Conservation (phyloP, 352 stramenopile genomes). For the Saprolegnia parasitica region DNA sequence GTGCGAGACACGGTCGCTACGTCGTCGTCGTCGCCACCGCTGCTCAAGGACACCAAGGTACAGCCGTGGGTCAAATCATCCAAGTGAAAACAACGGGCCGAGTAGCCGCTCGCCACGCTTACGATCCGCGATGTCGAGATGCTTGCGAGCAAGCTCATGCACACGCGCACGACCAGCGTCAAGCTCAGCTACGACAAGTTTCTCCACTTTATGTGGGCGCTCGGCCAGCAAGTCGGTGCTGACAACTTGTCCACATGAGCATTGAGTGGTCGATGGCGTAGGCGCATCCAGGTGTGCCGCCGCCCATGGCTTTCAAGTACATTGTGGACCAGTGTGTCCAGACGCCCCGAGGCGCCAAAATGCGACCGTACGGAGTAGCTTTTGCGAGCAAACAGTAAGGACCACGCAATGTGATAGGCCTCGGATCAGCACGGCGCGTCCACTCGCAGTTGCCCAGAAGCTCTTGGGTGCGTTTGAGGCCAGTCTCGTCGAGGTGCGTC, state of each 20-base stretch:
- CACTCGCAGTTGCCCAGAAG: conserved; percentile 9
- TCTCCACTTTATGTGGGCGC: conserved; percentile 56
- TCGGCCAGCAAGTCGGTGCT: conserved; percentile 54
- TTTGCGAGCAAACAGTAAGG: neutral
- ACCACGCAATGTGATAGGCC: neutral
- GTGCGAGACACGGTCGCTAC: conserved; percentile 19
- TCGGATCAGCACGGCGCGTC: conserved; percentile 10
- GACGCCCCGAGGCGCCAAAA: conserved; percentile 46
- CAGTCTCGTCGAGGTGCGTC: conserved; percentile 19
- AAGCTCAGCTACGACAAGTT: conserved; percentile 71
- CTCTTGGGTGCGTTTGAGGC: conserved; percentile 25
- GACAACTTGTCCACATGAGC: neutral
- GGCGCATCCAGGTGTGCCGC: neutral
- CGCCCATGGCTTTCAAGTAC: conserved; percentile 16
- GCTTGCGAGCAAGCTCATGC: conserved; percentile 56
- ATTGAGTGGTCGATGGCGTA: too few species aligned
- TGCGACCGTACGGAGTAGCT: conserved; percentile 45
- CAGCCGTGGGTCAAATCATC: conserved; percentile 36
- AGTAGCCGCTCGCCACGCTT: conserved; percentile 64
- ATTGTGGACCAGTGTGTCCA: conserved; percentile 36
- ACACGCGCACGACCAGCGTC: conserved; percentile 57
- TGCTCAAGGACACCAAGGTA: conserved; percentile 1
- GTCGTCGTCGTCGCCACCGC: conserved; percentile 8
- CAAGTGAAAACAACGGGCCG: conserved; percentile 46
- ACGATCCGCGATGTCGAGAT: conserved; percentile 73